Evolutionary conservation across 179 eudicot species (phyloP).

Genomic region (Beta corolliflora): DNA sequence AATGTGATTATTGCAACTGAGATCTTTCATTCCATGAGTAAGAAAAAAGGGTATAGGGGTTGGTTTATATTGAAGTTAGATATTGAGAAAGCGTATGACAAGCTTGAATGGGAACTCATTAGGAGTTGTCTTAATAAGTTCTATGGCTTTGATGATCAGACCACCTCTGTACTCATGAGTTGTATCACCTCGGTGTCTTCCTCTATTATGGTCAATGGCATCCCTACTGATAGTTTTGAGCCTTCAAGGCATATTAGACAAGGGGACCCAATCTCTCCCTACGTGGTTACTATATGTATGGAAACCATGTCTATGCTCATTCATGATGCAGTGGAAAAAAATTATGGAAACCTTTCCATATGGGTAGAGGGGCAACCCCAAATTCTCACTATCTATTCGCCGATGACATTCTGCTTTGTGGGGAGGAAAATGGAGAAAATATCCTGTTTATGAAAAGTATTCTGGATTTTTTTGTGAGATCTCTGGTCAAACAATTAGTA

Average conservation of each 20-base stretch:
- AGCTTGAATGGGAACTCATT: neutral
- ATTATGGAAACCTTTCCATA: neutral
- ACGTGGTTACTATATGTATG: neutral
- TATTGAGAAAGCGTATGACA: neutral
- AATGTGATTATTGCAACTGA: neutral
- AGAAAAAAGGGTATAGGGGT: neutral
- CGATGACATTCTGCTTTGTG: neutral
- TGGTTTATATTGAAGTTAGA: neutral
- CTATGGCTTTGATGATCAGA: neutral
- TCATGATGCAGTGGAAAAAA: neutral
- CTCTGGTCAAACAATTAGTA: neutral
- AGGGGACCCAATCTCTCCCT: neutral
- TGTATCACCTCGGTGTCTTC: neutral
- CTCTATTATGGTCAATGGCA: too few species aligned
- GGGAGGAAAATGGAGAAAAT: neutral
- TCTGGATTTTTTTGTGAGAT: neutral
- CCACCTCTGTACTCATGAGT: neutral
- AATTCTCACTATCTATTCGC: neutral
- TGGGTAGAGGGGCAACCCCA: neutral
- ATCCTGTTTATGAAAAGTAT: neutral
- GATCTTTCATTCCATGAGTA: neutral
- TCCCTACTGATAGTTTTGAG: too few species aligned
- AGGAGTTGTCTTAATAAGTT: neutral
- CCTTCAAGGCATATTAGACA: neutral
- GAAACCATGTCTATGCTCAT: neutral